Evolutionary conservation across 257 asterid species (phyloP).

Genomic region (Plantago ovata): DNA sequence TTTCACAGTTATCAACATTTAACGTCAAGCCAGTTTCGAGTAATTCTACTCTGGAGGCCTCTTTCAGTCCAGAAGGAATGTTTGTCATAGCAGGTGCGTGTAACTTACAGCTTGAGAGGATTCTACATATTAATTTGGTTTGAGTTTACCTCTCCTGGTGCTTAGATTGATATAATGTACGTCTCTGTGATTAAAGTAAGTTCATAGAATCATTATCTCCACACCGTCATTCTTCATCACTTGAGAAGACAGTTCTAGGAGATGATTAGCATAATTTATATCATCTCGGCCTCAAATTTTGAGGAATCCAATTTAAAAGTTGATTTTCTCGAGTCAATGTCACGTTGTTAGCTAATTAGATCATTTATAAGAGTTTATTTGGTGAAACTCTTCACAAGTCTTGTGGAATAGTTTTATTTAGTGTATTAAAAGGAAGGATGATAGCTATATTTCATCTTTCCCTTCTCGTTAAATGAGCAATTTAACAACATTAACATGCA

Average conservation of each 20-base stretch:
- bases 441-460: too few relatives aligned
- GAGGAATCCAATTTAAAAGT: constrained; percentile 9
- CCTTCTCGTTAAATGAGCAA: too few relatives aligned
- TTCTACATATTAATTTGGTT: constrained; percentile 7
- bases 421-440: too few relatives aligned
- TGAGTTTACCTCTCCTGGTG: constrained; percentile 2
- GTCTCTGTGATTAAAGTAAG: constrained; percentile 3
- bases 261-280: too few relatives aligned
- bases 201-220: not conserved
- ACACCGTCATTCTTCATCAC: constrained; percentile 6
- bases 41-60: constrained; percentile 82
- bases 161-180: not conserved
- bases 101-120: not conserved
- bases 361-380: not conserved
- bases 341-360: not conserved
- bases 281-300: not conserved
- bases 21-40: constrained; percentile 81
- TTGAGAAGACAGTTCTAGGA: constrained; percentile 2
- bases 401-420: too few relatives aligned
- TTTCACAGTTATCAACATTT: constrained; percentile 59
- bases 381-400: not conserved
- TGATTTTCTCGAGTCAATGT: not conserved
- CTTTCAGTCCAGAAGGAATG: constrained; percentile 96
- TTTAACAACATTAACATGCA: too few relatives aligned
- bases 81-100: constrained; percentile 85